Conservation (phyloP, 108 stramenopile genomes). For the Nannochloropsis salina region DNA sequence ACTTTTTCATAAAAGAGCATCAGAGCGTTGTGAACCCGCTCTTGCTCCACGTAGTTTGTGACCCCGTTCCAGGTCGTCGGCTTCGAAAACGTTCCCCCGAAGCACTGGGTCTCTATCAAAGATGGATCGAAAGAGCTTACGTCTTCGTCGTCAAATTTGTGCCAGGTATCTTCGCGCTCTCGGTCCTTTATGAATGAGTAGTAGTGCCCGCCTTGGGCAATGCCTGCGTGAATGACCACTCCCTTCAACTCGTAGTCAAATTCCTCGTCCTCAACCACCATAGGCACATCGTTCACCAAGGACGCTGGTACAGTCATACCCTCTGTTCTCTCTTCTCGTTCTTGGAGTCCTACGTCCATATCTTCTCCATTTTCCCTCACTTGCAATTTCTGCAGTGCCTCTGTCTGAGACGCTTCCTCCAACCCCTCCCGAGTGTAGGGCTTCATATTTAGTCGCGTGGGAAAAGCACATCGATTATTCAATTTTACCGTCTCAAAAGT, state of each 20-base stretch:
- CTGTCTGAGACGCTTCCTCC: slow-evolving; percentile 65
- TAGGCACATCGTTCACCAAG: not conserved
- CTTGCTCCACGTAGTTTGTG: slow-evolving; percentile 79
- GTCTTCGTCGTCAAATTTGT: slow-evolving; percentile 94
- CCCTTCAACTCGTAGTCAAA: slow-evolving; percentile 88
- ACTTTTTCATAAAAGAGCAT: slow-evolving; percentile 97
- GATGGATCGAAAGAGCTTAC: slow-evolving; percentile 85
- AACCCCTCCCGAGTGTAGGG: slow-evolving; percentile 85
- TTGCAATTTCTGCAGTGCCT: slow-evolving; percentile 47
- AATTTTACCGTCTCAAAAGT: slow-evolving; percentile 98
- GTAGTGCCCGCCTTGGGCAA: slow-evolving; percentile 96
- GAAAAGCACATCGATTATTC: slow-evolving; percentile 88
- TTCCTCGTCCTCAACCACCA: slow-evolving; percentile 63
- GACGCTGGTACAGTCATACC: not conserved
- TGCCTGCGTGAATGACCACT: slow-evolving; percentile 89
- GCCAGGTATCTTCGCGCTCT: slow-evolving; percentile 66
- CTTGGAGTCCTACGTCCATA: slow-evolving; percentile 30
- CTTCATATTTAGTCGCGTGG: slow-evolving; percentile 83
- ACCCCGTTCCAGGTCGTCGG: slow-evolving; percentile 69
- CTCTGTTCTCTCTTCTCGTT: not conserved
- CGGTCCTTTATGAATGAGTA: slow-evolving; percentile 92
- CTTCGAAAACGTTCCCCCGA: slow-evolving; percentile 86
- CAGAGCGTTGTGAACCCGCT: slow-evolving; percentile 88
- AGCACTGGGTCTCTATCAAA: slow-evolving; percentile 79
- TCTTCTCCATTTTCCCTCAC: slow-evolving; percentile 26